Base-by-base conservation (phyloP, 495 filamentous ascomycete species). In the Barbatosphaeria neglecta region DNA sequence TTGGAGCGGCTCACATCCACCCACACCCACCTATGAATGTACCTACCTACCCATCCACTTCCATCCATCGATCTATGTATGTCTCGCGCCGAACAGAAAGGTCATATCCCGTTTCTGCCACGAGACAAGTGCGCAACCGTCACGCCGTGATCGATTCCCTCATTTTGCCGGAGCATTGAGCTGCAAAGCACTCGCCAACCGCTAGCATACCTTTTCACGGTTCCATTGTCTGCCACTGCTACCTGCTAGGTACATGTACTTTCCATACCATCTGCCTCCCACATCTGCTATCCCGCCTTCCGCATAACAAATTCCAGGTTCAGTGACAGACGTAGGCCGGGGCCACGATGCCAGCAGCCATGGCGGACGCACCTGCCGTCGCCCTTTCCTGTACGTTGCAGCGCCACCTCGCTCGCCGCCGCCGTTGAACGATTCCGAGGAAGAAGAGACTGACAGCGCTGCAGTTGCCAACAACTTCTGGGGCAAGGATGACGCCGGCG, bases 401-500 rank as follows among this genome's bases (percentile, higher is more conserved):
- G 44, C 25, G 53, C 41, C 22, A 41, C 33, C n/a, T n/a, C n/a
- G n/a, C n/a, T n/a, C 43, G 22, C 44, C 16, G 37, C 40, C 24
- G 39, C 28, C 19, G 1, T 25, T 47, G 13, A 19, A 22, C 11
- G 13, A 13, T 50, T 17, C n/a, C n/a, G 25, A 16, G 2, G n/a
- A 43, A 17, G 7, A 5, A 5, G 2, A 10, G 7, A 23, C 25
- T 22, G 15, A 31, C 22, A 37, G 18, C 8, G n/a, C 4, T 23
- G 22, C 33, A 43, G 48, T 52, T 46, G 89, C 93, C 57, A 97
- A 97, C 69, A 97, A 99, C 62, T 99, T 99, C 67, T 99, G 93
- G 93, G 93, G 93, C 50, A 96, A 90, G 73, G 89, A 99, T 63
- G 93, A 99, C 72, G 93, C 93, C 35, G 93, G 93, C 53, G 86